Percentiles rank a stretch among this genome's conserved stretches.
These are phyloP conservation scores for Plasmodium fragile DNA, from an alignment of 169 alveolate genomes.

Conservation along the genomic window DNA sequence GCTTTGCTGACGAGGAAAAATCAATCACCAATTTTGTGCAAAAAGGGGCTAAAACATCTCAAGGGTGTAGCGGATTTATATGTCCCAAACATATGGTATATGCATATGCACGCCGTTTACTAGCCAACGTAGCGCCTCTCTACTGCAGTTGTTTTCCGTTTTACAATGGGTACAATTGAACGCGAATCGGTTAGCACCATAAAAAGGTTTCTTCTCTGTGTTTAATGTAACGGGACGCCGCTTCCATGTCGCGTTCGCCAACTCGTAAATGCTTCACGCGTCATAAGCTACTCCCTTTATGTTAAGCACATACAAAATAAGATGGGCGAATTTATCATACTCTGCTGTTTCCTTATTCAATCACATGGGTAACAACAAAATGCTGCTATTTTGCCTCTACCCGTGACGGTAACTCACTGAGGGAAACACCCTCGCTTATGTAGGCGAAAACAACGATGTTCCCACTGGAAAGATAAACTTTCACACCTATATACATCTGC, in stretches of 20 bases:
- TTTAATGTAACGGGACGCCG: neutral
- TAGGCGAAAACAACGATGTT: neutral
- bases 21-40: neutral
- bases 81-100: neutral
- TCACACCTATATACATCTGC: neutral
- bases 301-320: neutral
- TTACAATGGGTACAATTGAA: neutral
- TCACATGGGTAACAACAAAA: neutral
- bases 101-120: neutral
- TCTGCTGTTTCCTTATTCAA: neutral
- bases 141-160: neutral
- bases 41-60: neutral
- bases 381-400: neutral
- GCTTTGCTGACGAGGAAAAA: neutral
- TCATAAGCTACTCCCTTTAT: neutral
- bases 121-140: neutral
- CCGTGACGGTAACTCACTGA: neutral
- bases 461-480: neutral
- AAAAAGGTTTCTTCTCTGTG: neutral
- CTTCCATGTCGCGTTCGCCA: neutral
- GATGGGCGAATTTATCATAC: neutral
- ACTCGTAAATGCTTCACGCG: neutral
- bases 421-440: neutral
- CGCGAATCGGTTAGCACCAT: neutral
- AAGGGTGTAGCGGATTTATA: neutral